Base-by-base conservation (phyloP, 257 asterid genomes). In the Nicotiana paniculata region DNA sequence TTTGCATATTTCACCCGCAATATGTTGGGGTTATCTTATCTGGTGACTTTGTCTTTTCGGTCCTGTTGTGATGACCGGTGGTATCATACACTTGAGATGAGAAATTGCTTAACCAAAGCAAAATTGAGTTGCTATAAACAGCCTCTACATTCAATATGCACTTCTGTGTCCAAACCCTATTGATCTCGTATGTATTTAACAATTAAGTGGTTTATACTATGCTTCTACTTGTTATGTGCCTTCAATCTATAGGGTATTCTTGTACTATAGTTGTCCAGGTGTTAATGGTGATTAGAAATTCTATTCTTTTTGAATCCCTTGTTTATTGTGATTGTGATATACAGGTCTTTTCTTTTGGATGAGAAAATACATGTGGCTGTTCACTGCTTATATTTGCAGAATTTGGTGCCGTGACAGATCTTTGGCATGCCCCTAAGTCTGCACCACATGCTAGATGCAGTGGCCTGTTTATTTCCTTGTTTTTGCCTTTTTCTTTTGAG, bases 271-370 rank as follows among this genome's bases (percentile, higher is more conserved):
- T 26, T 24, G 8, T 53, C 46, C 53, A 64, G n/a, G 46, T 75
- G 46, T 75, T 75, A 75, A 75, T 75, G 80, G 80, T 75, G 46
- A 24, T 75, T 62, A 51, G 46, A 53, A 26, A 48, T 74, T 75
- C 46, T 51, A 8, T 75, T 48, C 26, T 75, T 63, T 75, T 26
- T 26, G 80, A 6, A 18, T 15, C 28, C 26, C 46, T 51, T 51
- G 80, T 75, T 51, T 75, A 39, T 46, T 75, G 80, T 75, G 64
- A 75, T 51, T 8, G 51, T 43, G 51, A 24, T 13, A 6, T n/a
- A 13, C 3, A 3, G 26, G 4, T 72, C 21, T 1, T 1, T 72
- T 48, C 24, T 72, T 21, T 3, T 9, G 13, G 21, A n/a, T 6
- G 62, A 13, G 62, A 6, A 13, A 48, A 51, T 16, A 35, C 17